phyloP scores from a whole-genome alignment of 1,284 basidiomycete species.

The Apiotrichum domesticum region DNA sequence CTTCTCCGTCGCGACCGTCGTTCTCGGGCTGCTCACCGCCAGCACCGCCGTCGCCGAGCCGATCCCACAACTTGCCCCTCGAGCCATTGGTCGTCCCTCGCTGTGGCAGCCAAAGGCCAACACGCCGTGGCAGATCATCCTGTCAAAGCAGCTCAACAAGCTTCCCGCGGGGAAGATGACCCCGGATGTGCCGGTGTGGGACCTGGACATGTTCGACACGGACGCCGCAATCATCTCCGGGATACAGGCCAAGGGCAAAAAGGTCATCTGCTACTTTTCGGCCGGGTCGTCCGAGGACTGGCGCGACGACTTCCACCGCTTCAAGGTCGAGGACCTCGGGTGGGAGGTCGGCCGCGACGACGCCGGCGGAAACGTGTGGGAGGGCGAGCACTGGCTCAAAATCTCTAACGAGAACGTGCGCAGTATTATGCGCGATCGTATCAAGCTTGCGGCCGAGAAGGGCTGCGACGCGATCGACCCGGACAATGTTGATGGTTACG shows the following conservation, averaged over 20 bases:
- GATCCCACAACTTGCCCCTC: too few relatives aligned
- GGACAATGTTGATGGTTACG: slow-evolving; percentile 38
- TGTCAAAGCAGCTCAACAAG: background rate
- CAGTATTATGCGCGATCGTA: slow-evolving; percentile 12
- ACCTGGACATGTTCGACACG: slow-evolving; percentile 9
- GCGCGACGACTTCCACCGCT: slow-evolving; percentile 2
- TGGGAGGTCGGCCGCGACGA: background rate
- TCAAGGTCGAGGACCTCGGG: background rate
- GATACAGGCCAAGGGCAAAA: slow-evolving; percentile 27
- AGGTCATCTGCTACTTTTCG: slow-evolving; percentile 43
- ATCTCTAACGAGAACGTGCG: background rate
- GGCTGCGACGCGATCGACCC: slow-evolving; percentile 45
- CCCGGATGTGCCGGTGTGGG: slow-evolving; percentile 6
- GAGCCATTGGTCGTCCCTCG: too few relatives aligned
- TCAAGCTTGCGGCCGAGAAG: slow-evolving; percentile 29
- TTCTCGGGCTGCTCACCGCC: too few relatives aligned
- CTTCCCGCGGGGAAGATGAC: background rate
- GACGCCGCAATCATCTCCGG: background rate
- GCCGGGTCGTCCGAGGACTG: slow-evolving; percentile 35
- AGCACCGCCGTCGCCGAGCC: too few relatives aligned
- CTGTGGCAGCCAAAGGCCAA: slow-evolving; percentile 1
- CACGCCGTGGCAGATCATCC: slow-evolving; percentile 8
- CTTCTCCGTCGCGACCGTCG: too few relatives aligned
- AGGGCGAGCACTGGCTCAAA: slow-evolving; percentile 7
- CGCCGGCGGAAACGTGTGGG: slow-evolving; percentile 1